Evolutionary conservation across 1,139 yeast species (phyloP).

Genomic region (Meyerozyma sp.): DNA sequence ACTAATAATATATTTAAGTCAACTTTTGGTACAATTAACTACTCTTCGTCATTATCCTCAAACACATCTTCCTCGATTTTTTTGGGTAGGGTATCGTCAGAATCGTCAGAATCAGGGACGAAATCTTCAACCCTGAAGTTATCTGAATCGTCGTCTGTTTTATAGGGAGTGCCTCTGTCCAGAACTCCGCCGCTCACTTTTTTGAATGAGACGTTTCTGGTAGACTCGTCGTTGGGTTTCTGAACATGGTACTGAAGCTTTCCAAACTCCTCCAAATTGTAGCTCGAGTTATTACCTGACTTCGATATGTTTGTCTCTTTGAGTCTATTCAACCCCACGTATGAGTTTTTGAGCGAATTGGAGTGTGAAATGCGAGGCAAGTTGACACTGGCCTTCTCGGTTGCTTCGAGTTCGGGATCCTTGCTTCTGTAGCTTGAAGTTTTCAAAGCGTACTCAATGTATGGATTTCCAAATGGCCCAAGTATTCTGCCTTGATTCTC

Average conservation of each 20-base stretch:
- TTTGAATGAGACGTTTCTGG: not conserved
- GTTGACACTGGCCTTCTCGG: conserved; percentile 22
- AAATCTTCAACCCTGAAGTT: not conserved
- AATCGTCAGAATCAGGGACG: not conserved
- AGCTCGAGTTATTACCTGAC: conserved; percentile 15
- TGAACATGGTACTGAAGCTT: conserved; percentile 6
- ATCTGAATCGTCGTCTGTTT: not conserved
- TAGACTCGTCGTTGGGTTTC: not conserved
- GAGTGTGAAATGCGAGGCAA: conserved; percentile 29
- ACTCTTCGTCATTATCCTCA: not conserved
- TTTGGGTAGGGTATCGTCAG: not conserved
- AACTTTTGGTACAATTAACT: not conserved
- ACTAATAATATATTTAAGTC: not conserved
- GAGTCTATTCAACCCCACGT: conserved; percentile 35
- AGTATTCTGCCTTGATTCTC: not conserved
- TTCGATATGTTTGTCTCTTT: conserved; percentile 24
- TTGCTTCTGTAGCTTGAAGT: not conserved
- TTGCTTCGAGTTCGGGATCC: not conserved
- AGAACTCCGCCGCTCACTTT: conserved; percentile 2
- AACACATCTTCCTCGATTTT: not conserved
- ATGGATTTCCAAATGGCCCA: not conserved
- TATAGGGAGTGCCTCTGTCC: not conserved
- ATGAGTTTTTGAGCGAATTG: conserved; percentile 28
- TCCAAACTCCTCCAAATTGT: conserved; percentile 13
- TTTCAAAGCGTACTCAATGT: not conserved